phyloP scores from a whole-genome alignment of 2,329 filamentous ascomycete genomes.

The Diaporthe ampelina region DNA sequence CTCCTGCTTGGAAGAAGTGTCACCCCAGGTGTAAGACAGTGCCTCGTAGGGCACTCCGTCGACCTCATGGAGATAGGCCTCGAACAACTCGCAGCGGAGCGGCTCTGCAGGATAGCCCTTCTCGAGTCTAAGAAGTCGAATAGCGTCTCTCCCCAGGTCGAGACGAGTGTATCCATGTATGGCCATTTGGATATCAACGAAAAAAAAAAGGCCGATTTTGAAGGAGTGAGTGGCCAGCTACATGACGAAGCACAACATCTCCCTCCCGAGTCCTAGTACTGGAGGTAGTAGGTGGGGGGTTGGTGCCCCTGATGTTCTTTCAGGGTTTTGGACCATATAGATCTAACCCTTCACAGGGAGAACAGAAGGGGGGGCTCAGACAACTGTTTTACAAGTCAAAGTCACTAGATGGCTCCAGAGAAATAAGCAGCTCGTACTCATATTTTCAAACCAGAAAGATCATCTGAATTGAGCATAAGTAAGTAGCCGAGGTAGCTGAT shows the following conservation, averaged over 20 bases:
- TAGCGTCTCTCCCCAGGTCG: conserved; percentile 16
- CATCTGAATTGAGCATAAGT: not conserved
- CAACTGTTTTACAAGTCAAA: not conserved
- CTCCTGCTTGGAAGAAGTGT: not conserved
- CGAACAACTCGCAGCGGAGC: conserved; percentile 21
- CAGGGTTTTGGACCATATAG: not conserved
- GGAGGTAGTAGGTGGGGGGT: not conserved
- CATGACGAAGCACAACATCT: not conserved
- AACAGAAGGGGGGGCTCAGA: not conserved
- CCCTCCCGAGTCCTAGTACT: not conserved
- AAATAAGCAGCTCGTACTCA: not conserved
- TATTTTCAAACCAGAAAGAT: not conserved
- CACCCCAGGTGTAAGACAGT: conserved; percentile 32
- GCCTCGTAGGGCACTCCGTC: conserved; percentile 25
- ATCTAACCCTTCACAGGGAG: not conserved
- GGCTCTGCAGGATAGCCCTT: not conserved
- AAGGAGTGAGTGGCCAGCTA: too few relatives aligned
- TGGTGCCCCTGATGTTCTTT: too few relatives aligned
- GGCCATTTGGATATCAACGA: not conserved
- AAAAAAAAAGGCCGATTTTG: too few relatives aligned
- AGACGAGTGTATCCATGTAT: conserved; percentile 1
- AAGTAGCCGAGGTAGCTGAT: not conserved
- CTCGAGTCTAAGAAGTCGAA: conserved; percentile 19
- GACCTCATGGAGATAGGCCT: conserved; percentile 11
- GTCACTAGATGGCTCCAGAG: not conserved